Evolutionary conservation across 2,329 filamentous ascomycete genomes (phyloP).

Genomic region (Paracoccidioides brasiliensis): DNA sequence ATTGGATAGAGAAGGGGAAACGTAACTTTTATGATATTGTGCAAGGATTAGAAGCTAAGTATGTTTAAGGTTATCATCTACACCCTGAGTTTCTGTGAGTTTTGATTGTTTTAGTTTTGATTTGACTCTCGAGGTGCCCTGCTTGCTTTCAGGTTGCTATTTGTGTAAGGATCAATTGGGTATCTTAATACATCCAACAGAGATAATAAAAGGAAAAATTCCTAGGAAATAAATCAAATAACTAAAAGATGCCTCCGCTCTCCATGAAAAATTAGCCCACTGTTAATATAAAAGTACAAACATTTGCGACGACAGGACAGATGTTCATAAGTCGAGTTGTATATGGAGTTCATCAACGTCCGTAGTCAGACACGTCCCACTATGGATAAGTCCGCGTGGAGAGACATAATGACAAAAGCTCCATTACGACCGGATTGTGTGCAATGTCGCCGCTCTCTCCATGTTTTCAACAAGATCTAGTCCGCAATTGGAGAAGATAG

Average conservation of each 20-base stretch:
- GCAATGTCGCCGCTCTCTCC: too few species aligned
- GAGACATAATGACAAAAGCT: too few species aligned
- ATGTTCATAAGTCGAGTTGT: too few species aligned
- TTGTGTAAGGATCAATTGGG: background rate
- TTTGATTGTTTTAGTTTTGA: background rate
- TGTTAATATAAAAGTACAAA: background rate
- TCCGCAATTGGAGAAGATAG: too few species aligned
- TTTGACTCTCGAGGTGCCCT: background rate
- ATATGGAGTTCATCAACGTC: too few species aligned
- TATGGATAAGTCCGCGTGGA: too few species aligned
- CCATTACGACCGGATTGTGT: too few species aligned
- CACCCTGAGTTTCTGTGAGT: background rate
- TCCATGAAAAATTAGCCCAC: background rate
- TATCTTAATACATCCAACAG: background rate
- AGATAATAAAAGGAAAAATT: background rate
- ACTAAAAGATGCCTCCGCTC: background rate
- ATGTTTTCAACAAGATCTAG: too few species aligned
- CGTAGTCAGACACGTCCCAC: too few species aligned
- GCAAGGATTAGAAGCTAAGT: background rate
- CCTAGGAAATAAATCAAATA: background rate
- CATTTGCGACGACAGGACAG: background rate
- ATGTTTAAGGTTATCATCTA: background rate
- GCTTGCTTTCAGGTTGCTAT: background rate
- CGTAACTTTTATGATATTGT: background rate
- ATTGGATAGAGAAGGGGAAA: background rate